Conservation (phyloP, 164 flowering plant genomes). For the Aristolochia contorta region DNA sequence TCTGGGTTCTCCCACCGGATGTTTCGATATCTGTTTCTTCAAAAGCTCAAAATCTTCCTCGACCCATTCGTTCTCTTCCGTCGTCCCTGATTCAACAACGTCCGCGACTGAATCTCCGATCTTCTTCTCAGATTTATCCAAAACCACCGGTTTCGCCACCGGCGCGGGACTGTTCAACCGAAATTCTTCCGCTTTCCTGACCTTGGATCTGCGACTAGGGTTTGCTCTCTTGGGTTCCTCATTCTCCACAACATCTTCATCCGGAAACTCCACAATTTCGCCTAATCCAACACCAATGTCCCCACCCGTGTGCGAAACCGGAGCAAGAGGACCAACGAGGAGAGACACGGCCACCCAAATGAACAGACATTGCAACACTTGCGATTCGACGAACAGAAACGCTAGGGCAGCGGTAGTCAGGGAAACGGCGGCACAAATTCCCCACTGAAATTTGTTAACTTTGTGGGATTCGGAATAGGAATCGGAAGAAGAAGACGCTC, state of each 20-base stretch:
- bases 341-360: conserved; percentile 75
- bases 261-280: conserved; percentile 26
- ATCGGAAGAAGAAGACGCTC: conserved; percentile 2
- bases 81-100: background rate
- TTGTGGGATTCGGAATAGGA: conserved; percentile 8
- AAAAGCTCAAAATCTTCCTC: conserved; percentile 68
- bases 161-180: too few species aligned
- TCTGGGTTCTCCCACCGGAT: conserved; percentile 76
- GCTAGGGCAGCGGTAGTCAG: background rate
- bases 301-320: conserved; percentile 68
- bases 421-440: conserved; percentile 5
- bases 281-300: conserved; percentile 78
- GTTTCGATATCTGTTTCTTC: conserved; percentile 71
- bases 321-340: conserved; percentile 86
- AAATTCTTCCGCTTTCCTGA: conserved; percentile 14
- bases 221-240: conserved; percentile 20
- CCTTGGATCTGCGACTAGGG: conserved; percentile 7
- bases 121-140: conserved; percentile 16
- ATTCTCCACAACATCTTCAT: conserved; percentile 5
- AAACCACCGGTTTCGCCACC: conserved; percentile 3
- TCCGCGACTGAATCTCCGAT: conserved; percentile 1
- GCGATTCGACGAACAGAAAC: conserved; percentile 27
- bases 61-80: conserved; percentile 61
- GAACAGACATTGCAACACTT: conserved; percentile 43
- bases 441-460: conserved; percentile 10